phyloP scores from a whole-genome alignment of 495 filamentous ascomycete species.

The Choiromyces venosus region DNA sequence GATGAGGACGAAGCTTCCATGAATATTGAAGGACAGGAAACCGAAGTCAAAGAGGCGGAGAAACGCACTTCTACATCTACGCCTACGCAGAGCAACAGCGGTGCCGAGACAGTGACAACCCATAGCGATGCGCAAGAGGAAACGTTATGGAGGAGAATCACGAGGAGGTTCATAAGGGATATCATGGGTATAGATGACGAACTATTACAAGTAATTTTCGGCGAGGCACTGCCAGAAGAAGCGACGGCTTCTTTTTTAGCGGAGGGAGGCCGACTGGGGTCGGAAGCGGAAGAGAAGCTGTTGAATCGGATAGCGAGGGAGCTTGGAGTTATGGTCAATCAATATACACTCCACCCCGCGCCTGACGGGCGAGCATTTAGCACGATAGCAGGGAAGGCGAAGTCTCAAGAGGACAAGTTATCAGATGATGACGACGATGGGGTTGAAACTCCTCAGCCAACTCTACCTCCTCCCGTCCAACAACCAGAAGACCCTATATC shows the following conservation, averaged over 20 bases:
- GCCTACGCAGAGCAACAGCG: conserved; percentile 15
- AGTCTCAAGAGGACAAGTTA: conserved; percentile 35
- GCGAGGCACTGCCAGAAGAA: conserved; percentile 67
- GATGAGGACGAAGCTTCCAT: conserved; percentile 34
- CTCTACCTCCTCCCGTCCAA: conserved; percentile 45
- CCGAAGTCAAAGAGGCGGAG: conserved; percentile 41
- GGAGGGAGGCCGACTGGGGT: conserved; percentile 42
- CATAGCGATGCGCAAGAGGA: conserved; percentile 50
- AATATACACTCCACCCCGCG: conserved; percentile 65
- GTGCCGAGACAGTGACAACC: conserved; percentile 43
- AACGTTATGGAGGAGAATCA: conserved; percentile 74
- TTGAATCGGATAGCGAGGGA: conserved; percentile 80
- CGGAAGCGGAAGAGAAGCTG: conserved; percentile 69
- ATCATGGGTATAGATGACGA: conserved; percentile 86
- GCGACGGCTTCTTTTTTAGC: conserved; percentile 46
- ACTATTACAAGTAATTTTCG: conserved; percentile 77
- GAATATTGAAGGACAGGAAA: conserved; percentile 31
- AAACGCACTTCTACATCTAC: conserved; percentile 22
- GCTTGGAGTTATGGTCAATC: conserved; percentile 73
- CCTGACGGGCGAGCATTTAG: conserved; percentile 65
- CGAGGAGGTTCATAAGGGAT: conserved; percentile 77
- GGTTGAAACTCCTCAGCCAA: conserved; percentile 46
- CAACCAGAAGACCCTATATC: not conserved
- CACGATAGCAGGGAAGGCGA: conserved; percentile 54
- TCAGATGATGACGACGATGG: conserved; percentile 12